Evolutionary conservation across 164 flowering plant species (phyloP).

Genomic region (Euptelea pleiosperma): DNA sequence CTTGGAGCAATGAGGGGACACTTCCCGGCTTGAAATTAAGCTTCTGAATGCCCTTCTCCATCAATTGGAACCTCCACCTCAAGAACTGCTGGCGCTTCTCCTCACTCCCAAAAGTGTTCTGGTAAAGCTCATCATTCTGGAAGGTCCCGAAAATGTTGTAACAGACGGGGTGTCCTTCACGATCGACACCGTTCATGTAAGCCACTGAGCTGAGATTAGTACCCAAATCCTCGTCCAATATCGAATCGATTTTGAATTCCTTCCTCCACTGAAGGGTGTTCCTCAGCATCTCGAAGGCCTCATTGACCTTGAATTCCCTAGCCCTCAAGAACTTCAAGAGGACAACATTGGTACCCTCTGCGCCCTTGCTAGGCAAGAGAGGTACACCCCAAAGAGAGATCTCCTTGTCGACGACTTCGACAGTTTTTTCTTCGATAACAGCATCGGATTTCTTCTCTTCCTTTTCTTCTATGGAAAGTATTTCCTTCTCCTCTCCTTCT

Average conservation of each 20-base stretch:
- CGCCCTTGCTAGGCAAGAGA: conserved; percentile 51
- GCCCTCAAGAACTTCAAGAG: conserved; percentile 77
- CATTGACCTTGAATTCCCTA: conserved; percentile 67
- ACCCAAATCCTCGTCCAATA: conserved; percentile 44
- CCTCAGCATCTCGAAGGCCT: conserved; percentile 66
- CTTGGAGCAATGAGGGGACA: conserved; percentile 52
- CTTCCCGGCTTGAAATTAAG: conserved; percentile 58
- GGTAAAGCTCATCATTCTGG: conserved; percentile 35
- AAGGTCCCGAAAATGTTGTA: conserved; percentile 56
- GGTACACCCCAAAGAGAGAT: conserved; percentile 78
- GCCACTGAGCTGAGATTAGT: conserved; percentile 20
- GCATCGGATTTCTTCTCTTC: conserved; percentile 7
- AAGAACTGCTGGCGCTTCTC: conserved; percentile 44
- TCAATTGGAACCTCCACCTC: conserved; percentile 62
- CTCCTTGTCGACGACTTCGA: conserved; percentile 26
- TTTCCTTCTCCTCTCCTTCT: conserved; percentile 8
- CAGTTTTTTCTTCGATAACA: not conserved
- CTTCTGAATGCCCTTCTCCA: conserved; percentile 58
- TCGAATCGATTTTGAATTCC: conserved; percentile 40
- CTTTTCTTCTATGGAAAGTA: conserved; percentile 2
- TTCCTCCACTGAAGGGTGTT: conserved; percentile 68
- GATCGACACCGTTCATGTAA: conserved; percentile 48
- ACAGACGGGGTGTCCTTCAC: conserved; percentile 56
- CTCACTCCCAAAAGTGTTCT: conserved; percentile 47
- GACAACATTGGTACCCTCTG: conserved; percentile 42